Base-by-base conservation (phyloP, 2,329 filamentous ascomycete genomes). In the Xylariaceae sp. region DNA sequence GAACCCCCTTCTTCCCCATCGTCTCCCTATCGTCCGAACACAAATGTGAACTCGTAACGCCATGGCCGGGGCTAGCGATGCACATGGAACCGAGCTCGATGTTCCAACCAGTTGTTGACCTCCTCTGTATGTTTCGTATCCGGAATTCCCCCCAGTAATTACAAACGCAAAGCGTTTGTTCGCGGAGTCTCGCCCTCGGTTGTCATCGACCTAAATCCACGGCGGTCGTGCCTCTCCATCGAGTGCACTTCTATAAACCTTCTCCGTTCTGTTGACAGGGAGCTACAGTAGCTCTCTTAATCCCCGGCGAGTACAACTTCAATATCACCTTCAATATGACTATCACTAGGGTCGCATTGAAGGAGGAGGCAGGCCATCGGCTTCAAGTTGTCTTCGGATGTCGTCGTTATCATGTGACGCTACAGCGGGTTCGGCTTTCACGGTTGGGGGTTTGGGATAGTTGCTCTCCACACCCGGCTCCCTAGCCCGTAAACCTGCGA, bases 361-460 rank as follows among this genome's bases (percentile, higher is more conserved):
- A 17, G 71, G 72, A 57, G 63, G 73, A 63, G 64, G 74, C 61
- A 66, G 64, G 58, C 68, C 61, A 15, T 78, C 76, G 1, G 73
- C 66, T 64, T 80, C 78, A 59, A 85, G 68, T 65, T 84, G 82
- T 48, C 79, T 74, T 59, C 82, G 80, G 50, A 84, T 79, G 55
- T 84, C 82, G 15, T 84, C 82, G 2, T 78, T 77, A 6, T 77
- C 74, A 56, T 77, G 74, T 42, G 73, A 72, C 5, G 80, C 77
- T n/a, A 76, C 74, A 6, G 64, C 64, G 30, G 68, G 63, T 2
- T 76, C 75, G 3, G 73, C 55, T 64, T 79, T 79, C 60, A 75
- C 74, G 13, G 63, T 63, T 47, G 67, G 23, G 23, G 23, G 51
- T 57, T 70, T 67, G 11, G 67, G 42, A 57, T 71, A 70, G 23